phyloP scores from a whole-genome alignment of 2,329 filamentous ascomycete species.

The Lasiodiplodia citricola region DNA sequence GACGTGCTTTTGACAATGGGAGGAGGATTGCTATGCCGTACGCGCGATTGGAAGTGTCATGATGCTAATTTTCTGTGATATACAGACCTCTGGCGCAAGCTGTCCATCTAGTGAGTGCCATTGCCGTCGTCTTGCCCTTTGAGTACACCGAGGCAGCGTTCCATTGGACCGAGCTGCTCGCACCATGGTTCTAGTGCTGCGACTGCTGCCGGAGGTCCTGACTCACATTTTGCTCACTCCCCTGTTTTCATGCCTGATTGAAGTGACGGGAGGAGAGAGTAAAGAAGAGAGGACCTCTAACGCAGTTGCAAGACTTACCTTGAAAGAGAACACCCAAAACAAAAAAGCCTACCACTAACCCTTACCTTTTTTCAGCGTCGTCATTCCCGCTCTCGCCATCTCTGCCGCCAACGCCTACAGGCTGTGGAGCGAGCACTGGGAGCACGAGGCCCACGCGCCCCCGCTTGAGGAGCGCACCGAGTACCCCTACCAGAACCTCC shows the following conservation, averaged over 20 bases:
- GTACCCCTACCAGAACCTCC: constrained; percentile 98
- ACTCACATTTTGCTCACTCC: neutral
- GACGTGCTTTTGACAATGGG: neutral
- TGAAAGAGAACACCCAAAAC: neutral
- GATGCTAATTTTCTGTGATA: constrained; percentile 22
- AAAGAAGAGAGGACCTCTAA: neutral
- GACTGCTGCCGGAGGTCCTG: neutral
- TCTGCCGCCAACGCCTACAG: constrained; percentile 82
- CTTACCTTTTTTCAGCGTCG: constrained; percentile 61
- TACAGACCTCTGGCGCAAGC: constrained; percentile 91
- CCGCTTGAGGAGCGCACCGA: constrained; percentile 89
- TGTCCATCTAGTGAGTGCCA: constrained; percentile 85
- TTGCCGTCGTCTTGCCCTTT: neutral
- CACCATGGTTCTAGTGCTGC: neutral
- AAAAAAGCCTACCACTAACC: neutral
- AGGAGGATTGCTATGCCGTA: neutral
- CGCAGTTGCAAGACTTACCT: neutral
- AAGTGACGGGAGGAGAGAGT: neutral
- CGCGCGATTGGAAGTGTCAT: neutral
- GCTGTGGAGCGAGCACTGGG: constrained; percentile 96
- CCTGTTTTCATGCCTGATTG: neutral
- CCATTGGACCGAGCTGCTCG: neutral
- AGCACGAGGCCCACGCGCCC: constrained; percentile 85
- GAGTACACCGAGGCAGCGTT: neutral
- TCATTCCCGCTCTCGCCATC: constrained; percentile 74